phyloP scores from a whole-genome alignment of 768 basidiomycete species.

The Termitomyces sp. region DNA sequence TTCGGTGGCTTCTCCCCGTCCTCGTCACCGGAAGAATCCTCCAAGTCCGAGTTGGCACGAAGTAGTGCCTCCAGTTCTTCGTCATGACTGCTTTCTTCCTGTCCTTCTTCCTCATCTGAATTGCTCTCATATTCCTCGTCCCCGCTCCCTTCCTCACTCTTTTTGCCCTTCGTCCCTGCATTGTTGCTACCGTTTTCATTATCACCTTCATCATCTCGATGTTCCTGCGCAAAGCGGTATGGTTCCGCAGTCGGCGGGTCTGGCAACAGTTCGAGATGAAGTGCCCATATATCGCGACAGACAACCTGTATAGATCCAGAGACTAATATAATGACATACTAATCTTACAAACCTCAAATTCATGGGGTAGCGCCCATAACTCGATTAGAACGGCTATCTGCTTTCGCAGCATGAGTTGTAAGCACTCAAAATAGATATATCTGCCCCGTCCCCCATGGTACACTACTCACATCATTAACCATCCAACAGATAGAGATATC shows the following conservation, averaged over 20 bases:
- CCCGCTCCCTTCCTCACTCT: slow-evolving; percentile 9
- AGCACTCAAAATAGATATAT: slow-evolving; percentile 78
- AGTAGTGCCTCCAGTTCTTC: slow-evolving; percentile 39
- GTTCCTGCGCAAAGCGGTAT: slow-evolving; percentile 36
- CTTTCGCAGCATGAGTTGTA: slow-evolving; percentile 75
- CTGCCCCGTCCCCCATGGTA: slow-evolving; percentile 78
- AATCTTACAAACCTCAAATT: slow-evolving; percentile 60
- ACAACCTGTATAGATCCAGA: slow-evolving; percentile 38
- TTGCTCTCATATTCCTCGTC: slow-evolving; percentile 10
- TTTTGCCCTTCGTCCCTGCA: not conserved
- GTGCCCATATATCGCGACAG: slow-evolving; percentile 77
- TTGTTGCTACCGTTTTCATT: not conserved
- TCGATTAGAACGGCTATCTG: slow-evolving; percentile 58
- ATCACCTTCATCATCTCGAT: slow-evolving; percentile 9
- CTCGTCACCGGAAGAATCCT: slow-evolving; percentile 24
- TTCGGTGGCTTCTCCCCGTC: slow-evolving; percentile 7
- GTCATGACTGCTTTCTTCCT: slow-evolving; percentile 10
- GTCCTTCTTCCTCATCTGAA: not conserved
- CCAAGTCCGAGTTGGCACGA: slow-evolving; percentile 35
- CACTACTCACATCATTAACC: slow-evolving; percentile 37
- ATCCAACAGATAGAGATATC: not conserved
- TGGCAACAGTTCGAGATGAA: slow-evolving; percentile 61
- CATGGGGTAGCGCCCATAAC: slow-evolving; percentile 68
- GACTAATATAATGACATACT: not conserved
- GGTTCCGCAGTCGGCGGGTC: slow-evolving; percentile 59